Percentiles rank a stretch among this genome's conserved stretches.
These are phyloP conservation scores for Venustampulla echinocandica DNA, from an alignment of 495 filamentous ascomycete genomes.

Conservation along the genomic window DNA sequence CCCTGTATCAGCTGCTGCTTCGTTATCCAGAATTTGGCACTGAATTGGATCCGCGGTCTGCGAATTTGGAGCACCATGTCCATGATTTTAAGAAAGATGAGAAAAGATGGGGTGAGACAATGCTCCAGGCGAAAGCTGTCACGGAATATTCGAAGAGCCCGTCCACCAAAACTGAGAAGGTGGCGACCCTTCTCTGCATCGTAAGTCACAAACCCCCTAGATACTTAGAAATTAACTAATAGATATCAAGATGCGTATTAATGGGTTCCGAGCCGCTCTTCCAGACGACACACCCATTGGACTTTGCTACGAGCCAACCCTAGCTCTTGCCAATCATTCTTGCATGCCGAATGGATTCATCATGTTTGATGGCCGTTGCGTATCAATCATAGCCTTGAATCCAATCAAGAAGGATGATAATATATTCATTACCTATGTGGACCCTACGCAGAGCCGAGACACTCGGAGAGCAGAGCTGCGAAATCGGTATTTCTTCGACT, in stretches of 20 bases:
- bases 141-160: constrained; percentile 29
- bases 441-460: constrained; percentile 3
- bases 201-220: constrained; percentile 17
- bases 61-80: constrained; percentile 8
- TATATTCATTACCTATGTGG: constrained; percentile 43
- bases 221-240: constrained; percentile 1
- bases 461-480: constrained; percentile 9
- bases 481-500: constrained; percentile 19
- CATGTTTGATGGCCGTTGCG: constrained; percentile 34
- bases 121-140: constrained; percentile 39
- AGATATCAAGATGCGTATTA: constrained; percentile 15
- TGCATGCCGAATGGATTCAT: constrained; percentile 44
- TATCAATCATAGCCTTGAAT: constrained; percentile 30
- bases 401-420: constrained; percentile 37
- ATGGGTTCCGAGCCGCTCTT: constrained; percentile 19
- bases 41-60: constrained; percentile 6
- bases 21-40: not conserved
- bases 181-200: constrained; percentile 34
- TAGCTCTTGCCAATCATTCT: constrained; percentile 46
- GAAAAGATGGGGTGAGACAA: constrained; percentile 29
- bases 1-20: constrained; percentile 36
- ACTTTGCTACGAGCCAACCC: constrained; percentile 30
- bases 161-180: constrained; percentile 24
- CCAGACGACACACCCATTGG: constrained; percentile 12
- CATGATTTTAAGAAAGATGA: constrained; percentile 15